Conservation (phyloP, 345 rosid genomes). For the Raphanus raphanistrum region DNA sequence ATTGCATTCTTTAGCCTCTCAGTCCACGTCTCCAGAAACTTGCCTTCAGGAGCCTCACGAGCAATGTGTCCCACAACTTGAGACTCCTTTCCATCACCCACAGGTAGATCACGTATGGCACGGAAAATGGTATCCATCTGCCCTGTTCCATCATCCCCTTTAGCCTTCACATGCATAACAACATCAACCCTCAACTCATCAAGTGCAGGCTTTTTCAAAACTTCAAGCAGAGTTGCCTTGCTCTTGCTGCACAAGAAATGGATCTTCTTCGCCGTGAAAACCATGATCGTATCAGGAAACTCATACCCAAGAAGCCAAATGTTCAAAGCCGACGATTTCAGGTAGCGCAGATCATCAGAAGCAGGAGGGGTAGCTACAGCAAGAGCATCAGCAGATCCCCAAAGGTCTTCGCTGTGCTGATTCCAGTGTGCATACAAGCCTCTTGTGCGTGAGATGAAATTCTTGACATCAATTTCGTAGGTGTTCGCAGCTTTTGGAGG, state of each 20-base stretch:
- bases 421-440: slow-evolving; percentile 70
- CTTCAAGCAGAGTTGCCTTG: slow-evolving; percentile 74
- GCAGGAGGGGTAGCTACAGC: slow-evolving; percentile 80
- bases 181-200: slow-evolving; percentile 67
- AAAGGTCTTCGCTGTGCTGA: slow-evolving; percentile 53
- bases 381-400: slow-evolving; percentile 71
- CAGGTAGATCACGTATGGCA: slow-evolving; percentile 54
- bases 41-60: slow-evolving; percentile 85
- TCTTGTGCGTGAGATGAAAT: slow-evolving; percentile 59
- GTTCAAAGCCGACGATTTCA: slow-evolving; percentile 85
- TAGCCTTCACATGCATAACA: slow-evolving; percentile 65
- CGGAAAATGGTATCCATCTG: slow-evolving; percentile 66
- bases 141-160: slow-evolving; percentile 65
- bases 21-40: slow-evolving; percentile 80
- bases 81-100: slow-evolving; percentile 41
- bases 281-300: slow-evolving; percentile 94
- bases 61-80: slow-evolving; percentile 69
- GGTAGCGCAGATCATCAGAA: slow-evolving; percentile 79
- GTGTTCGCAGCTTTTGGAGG: slow-evolving; percentile 44
- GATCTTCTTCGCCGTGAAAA: slow-evolving; percentile 68
- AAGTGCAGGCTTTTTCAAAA: slow-evolving; percentile 60
- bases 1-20: slow-evolving; percentile 57
- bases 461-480: slow-evolving; percentile 60
- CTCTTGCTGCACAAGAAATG: slow-evolving; percentile 80
- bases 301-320: slow-evolving; percentile 92